Evolutionary conservation across 305 asterid genomes (phyloP), one percentile per base, ranked within the genome.

Genomic region (Fraxinus paxiana): DNA sequence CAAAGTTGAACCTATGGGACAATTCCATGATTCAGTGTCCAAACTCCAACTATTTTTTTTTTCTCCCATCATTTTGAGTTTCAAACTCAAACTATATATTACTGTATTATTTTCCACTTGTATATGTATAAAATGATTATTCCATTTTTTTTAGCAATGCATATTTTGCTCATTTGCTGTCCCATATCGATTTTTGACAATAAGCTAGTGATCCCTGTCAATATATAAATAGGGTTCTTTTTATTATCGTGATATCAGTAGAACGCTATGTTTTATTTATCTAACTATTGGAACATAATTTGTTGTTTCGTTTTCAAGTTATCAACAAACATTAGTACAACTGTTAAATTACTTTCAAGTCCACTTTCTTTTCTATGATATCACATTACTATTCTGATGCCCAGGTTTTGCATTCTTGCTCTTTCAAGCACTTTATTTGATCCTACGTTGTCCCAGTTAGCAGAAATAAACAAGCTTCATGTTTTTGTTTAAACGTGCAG

Each of bases 401-500:
- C 61, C 7, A 7, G 61, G 61, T n/a, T 65, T 65, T 4, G 34
- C 9, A 3, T 65, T 65, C 4, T 65, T 12, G 37, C 17, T 2
- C 35, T 54, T 54, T 54, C 26, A 22, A 20, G 70, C 31, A 61
- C 15, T 22, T 3, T 61, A 20, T 20, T n/a, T 17, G 15, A 61
- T 61, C 69, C 69, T 59, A 18, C 28, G 31, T 59, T 20, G 59
- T 15, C 59, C 59, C 22, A 48, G 20, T 48, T 48, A 18, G 70
- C 70, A 7, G 70, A 2, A 61, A 61, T 22, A 61, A 22, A 8
- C 31, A 20, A 61, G 15, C 31, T 61, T 15, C 30, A 5, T 76
- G 59, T 70, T 48, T 59, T 30, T 30, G 31, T 85, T 26, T 46
- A 9, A 61, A 65, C 22, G 22, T 76, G 88, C 93, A 95, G 98